These are phyloP conservation scores for Hymenoscyphus scutula DNA, from an alignment of 2,329 filamentous ascomycete genomes.

Conservation along the genomic window DNA sequence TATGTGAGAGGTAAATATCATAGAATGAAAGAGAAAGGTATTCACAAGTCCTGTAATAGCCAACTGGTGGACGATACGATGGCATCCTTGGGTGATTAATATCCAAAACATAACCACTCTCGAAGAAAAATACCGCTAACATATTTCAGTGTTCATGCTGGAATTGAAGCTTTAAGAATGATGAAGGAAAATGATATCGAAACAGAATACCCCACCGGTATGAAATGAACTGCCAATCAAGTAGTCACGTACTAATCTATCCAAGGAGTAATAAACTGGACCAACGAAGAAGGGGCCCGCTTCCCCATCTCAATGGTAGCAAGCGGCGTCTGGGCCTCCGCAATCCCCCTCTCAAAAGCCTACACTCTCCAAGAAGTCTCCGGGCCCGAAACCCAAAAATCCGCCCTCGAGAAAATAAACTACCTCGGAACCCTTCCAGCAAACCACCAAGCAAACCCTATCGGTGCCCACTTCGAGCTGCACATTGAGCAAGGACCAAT, in stretches of 20 bases:
- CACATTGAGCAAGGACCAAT: conserved; percentile 84
- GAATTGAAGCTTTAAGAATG: conserved; percentile 68
- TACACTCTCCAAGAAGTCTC: conserved; percentile 62
- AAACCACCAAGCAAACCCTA: conserved; percentile 57
- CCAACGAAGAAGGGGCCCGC: conserved; percentile 74
- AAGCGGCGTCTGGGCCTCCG: conserved; percentile 75
- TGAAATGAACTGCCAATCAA: conserved; percentile 47
- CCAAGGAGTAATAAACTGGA: conserved; percentile 70
- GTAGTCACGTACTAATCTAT: background rate
- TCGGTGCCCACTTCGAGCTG: conserved; percentile 78
- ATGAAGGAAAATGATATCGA: conserved; percentile 65
- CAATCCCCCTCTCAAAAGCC: conserved; percentile 60
- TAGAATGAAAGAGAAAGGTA: conserved; percentile 63
- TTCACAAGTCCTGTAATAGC: conserved; percentile 48
- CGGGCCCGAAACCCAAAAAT: conserved; percentile 60
- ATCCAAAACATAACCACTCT: too few relatives aligned
- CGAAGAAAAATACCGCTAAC: too few relatives aligned
- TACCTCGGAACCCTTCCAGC: conserved; percentile 61
- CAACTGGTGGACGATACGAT: conserved; percentile 67
- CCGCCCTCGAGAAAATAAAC: conserved; percentile 68
- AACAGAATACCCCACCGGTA: conserved; percentile 57
- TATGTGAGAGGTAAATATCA: conserved; percentile 8
- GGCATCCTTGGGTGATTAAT: conserved; percentile 69
- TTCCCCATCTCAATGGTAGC: conserved; percentile 74
- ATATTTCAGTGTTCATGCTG: conserved; percentile 57